Percentiles rank a stretch among this genome's conserved stretches.
Conservation (phyloP, 768 basidiomycete species). For the Rhodocollybia butyracea region DNA sequence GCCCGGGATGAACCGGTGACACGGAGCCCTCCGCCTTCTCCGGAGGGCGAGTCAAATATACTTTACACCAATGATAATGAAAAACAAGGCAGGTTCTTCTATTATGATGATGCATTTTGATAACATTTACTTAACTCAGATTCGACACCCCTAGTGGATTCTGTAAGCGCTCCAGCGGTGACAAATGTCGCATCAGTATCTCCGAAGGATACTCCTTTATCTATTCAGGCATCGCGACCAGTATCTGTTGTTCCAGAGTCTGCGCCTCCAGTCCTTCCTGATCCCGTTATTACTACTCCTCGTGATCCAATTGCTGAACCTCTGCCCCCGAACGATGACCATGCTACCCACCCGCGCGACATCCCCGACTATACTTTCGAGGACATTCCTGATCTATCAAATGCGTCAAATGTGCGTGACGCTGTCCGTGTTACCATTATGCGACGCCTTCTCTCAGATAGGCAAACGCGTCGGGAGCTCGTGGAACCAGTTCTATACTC, state of each 20-base stretch:
- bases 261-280: background rate
- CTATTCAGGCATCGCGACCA: background rate
- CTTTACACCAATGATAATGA: background rate
- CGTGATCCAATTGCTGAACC: conserved; percentile 5
- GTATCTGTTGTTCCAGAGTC: background rate
- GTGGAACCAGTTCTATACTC: conserved; percentile 60
- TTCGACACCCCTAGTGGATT: too few relatives aligned
- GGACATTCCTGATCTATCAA: conserved; percentile 35
- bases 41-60: background rate
- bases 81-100: too few relatives aligned
- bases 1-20: background rate
- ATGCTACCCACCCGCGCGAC: background rate
- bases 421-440: conserved; percentile 62
- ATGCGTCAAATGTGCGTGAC: conserved; percentile 49
- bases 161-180: too few relatives aligned
- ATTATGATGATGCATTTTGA: too few relatives aligned
- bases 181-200: too few relatives aligned
- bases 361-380: conserved; percentile 1
- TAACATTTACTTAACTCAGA: too few relatives aligned
- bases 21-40: background rate
- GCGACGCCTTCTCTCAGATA: conserved; percentile 57
- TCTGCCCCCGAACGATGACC: background rate
- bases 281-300: conserved; percentile 2
- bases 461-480: conserved; percentile 58
- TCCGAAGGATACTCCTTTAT: too few relatives aligned